Evolutionary conservation across 176 grass and related monocot genomes (phyloP), one percentile per base, ranked within the genome.

Genomic region (Echinochloa phyllopogon): DNA sequence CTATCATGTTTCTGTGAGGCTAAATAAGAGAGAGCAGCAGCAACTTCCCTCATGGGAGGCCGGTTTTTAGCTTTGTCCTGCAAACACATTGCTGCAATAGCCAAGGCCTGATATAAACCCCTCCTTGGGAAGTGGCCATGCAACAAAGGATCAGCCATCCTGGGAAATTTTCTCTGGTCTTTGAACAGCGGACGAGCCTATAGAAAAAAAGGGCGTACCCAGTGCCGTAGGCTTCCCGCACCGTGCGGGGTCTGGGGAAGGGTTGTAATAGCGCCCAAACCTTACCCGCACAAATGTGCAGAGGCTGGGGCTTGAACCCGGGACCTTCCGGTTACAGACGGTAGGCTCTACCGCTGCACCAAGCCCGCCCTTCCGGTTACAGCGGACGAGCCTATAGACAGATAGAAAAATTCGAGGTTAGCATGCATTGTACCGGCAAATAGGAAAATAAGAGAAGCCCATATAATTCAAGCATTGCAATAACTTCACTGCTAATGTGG

Each of bases 111-210:
- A 66, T 84, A 86, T 64, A 97, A 51, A 66, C 80, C 94, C 75
- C 72, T 91, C 25, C 78, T 83, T 18, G 94, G 94, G 65, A 86
- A 94, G 57, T 13, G 52, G 50, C 85, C 87, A 58, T 37, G 55
- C 57, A 97, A 48, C 80, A 82, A 69, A 14, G 92, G 92, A 90
- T 97, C 92, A 14, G 83, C 92, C 92, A 97, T 97, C 75, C 71
- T 94, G 41, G 90, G 45, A 74, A 94, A 97, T 23, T 90, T 97
- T 42, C 75, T 88, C 87, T 85, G 83, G 84, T 94, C 90, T 85
- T 94, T 97, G 82, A 97, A 97, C 64, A 97, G 83, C 49, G 94
- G 94, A 47, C 92, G 89, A 69, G 94, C 92, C 94, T 97, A 85
- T 33, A 81, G 60, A 88, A n/a, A n/a, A n/a, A n/a, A n/a, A n/a